phyloP scores from a whole-genome alignment of 345 rosid genomes.

The Aquilaria sinensis region DNA sequence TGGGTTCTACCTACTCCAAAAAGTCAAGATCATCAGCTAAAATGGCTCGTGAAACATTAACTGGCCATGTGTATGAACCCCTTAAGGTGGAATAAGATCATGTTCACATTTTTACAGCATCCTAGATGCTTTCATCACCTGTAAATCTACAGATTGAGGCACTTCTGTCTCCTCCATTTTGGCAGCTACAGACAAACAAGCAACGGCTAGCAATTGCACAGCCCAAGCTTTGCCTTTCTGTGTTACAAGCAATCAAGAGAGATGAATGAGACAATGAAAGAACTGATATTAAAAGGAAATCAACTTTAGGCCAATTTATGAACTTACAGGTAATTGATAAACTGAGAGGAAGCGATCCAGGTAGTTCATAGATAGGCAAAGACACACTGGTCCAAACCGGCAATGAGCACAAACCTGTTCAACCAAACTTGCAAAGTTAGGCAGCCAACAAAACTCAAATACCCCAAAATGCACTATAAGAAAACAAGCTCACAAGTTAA shows the following conservation, averaged over 20 bases:
- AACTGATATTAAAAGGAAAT: neutral
- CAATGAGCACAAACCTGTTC: constrained; percentile 54
- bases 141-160: constrained; percentile 44
- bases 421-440: neutral
- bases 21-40: constrained; percentile 7
- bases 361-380: constrained; percentile 58
- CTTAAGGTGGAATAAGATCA: neutral
- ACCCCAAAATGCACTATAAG: neutral
- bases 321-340: constrained; percentile 62
- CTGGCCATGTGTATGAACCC: neutral
- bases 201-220: constrained; percentile 53
- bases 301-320: neutral
- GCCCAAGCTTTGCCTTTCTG: constrained; percentile 58
- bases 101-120: constrained; percentile 5
- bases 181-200: constrained; percentile 68
- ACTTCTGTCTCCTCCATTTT: constrained; percentile 62
- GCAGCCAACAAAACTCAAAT: neutral
- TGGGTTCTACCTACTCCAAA: constrained; percentile 39
- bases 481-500: neutral
- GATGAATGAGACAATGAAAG: neutral
- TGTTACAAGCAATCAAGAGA: neutral
- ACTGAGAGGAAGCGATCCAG: constrained; percentile 69
- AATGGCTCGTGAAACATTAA: constrained; percentile 2
- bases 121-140: constrained; percentile 29
- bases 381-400: constrained; percentile 47